Evolutionary conservation across 257 asterid species (phyloP).

Genomic region (Salvia miltiorrhiza): DNA sequence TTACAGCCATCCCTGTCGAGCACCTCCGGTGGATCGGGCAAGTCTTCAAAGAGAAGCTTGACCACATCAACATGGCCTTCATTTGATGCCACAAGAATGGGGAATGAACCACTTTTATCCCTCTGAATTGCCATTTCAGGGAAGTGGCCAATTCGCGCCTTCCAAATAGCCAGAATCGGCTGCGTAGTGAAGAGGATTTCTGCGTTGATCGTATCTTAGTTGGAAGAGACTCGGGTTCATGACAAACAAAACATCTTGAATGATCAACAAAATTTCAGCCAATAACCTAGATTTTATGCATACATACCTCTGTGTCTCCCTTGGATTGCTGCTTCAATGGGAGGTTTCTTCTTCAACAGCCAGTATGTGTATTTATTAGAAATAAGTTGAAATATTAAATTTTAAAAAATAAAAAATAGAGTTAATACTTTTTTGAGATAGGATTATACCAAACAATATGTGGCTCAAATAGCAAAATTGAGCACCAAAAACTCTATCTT

Average conservation of each 20-base stretch:
- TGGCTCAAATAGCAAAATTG: too few relatives aligned
- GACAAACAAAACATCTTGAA: constrained; percentile 23
- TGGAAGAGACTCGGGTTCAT: constrained; percentile 4
- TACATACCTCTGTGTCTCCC: constrained; percentile 10
- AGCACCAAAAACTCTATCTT: too few relatives aligned
- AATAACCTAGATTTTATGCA: too few relatives aligned
- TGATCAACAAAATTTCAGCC: too few relatives aligned
- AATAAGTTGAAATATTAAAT: too few relatives aligned
- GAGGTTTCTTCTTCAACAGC: constrained; percentile 14
- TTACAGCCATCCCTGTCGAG: constrained; percentile 19
- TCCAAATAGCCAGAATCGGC: constrained; percentile 16
- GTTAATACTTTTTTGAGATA: too few relatives aligned
- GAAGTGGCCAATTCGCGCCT: background rate
- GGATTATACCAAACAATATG: too few relatives aligned
- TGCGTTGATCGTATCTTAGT: constrained; percentile 12
- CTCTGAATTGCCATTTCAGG: background rate
- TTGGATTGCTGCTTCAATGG: constrained; percentile 19
- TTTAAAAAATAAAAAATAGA: too few relatives aligned
- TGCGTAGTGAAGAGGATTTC: constrained; percentile 26
- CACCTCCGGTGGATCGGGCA: constrained; percentile 30
- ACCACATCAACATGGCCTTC: constrained; percentile 17
- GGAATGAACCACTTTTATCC: constrained; percentile 21
- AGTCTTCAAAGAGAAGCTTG: constrained; percentile 19
- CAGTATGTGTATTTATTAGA: too few relatives aligned
- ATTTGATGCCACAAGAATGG: constrained; percentile 25